A percentile compares a stretch with the other conserved stretches of the same genome.
These are phyloP conservation scores for Hyphopichia buzzinii DNA, from an alignment of 1,139 yeast genomes.

Conservation along the genomic window DNA sequence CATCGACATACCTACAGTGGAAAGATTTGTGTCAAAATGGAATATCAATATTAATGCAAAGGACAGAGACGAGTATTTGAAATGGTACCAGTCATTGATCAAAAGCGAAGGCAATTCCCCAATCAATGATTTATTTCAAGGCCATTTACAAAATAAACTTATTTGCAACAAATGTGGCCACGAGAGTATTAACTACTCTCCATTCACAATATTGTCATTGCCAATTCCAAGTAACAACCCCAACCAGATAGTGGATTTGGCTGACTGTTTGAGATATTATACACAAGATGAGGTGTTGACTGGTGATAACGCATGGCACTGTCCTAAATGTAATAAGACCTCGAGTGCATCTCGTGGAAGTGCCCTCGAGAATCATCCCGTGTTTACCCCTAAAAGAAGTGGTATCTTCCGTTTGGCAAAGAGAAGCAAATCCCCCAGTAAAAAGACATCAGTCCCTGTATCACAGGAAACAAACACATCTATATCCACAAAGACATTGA, in stretches of 20 bases:
- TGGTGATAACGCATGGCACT: conserved; percentile 78
- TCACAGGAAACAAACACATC: conserved; percentile 8
- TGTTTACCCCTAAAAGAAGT: conserved; percentile 29
- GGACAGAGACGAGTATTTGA: conserved; percentile 50
- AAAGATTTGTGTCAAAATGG: conserved; percentile 30
- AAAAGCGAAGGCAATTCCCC: conserved; percentile 64
- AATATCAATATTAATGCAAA: conserved; percentile 27
- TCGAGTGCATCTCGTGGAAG: conserved; percentile 3
- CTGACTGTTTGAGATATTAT: conserved; percentile 65
- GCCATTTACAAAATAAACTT: conserved; percentile 64
- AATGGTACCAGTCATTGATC: conserved; percentile 56
- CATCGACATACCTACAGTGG: conserved; percentile 16
- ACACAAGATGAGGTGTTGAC: conserved; percentile 65
- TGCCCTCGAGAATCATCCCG: conserved; percentile 37
- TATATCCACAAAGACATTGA: conserved; percentile 51
- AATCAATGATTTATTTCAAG: conserved; percentile 60
- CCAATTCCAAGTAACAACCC: conserved; percentile 54
- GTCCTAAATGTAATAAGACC: conserved; percentile 59
- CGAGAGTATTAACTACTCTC: conserved; percentile 56
- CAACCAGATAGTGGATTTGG: conserved; percentile 36
- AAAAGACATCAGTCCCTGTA: conserved; percentile 7
- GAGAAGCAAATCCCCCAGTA: conserved; percentile 35
- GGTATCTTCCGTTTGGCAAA: conserved; percentile 37
- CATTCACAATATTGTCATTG: conserved; percentile 62
- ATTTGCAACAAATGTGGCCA: conserved; percentile 64